Conservation (phyloP, 2,329 filamentous ascomycete genomes). For the Colletotrichum viniferum region DNA sequence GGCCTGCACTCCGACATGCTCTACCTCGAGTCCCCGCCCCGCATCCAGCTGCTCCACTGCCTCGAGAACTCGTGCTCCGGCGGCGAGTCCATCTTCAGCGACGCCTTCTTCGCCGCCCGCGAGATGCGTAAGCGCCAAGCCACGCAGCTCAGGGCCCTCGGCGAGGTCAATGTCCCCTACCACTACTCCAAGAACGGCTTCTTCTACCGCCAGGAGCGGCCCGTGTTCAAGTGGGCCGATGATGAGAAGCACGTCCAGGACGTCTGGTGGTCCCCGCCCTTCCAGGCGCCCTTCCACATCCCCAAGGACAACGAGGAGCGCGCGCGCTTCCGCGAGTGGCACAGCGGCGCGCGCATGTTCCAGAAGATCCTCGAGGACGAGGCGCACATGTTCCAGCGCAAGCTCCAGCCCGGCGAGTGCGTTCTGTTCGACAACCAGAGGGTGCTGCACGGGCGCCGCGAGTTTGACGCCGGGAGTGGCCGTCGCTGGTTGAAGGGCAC, state of each 20-base stretch:
- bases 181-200: slow-evolving; percentile 72
- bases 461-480: slow-evolving; percentile 72
- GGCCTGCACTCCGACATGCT: slow-evolving; percentile 93
- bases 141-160: slow-evolving; percentile 41
- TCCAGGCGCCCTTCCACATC: slow-evolving; percentile 64
- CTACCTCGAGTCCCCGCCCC: slow-evolving; percentile 80
- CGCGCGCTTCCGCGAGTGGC: slow-evolving; percentile 38
- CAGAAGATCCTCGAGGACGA: slow-evolving; percentile 61
- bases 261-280: slow-evolving; percentile 75
- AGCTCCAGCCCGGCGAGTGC: slow-evolving; percentile 81
- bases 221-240: slow-evolving; percentile 42
- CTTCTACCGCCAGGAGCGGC: slow-evolving; percentile 63
- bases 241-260: slow-evolving; percentile 25
- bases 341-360: slow-evolving; percentile 59
- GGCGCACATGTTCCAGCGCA: slow-evolving; percentile 69
- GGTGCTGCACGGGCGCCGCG: slow-evolving; percentile 80
- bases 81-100: slow-evolving; percentile 86
- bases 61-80: slow-evolving; percentile 79
- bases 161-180: slow-evolving; percentile 57
- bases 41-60: slow-evolving; percentile 88
- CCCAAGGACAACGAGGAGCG: slow-evolving; percentile 1
- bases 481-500: slow-evolving; percentile 84
- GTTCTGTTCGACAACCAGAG: slow-evolving; percentile 92
- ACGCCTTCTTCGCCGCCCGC: slow-evolving; percentile 68
- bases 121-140: slow-evolving; percentile 33